phyloP scores from a whole-genome alignment of 257 asterid species.

The Leptodermis oblonga region DNA sequence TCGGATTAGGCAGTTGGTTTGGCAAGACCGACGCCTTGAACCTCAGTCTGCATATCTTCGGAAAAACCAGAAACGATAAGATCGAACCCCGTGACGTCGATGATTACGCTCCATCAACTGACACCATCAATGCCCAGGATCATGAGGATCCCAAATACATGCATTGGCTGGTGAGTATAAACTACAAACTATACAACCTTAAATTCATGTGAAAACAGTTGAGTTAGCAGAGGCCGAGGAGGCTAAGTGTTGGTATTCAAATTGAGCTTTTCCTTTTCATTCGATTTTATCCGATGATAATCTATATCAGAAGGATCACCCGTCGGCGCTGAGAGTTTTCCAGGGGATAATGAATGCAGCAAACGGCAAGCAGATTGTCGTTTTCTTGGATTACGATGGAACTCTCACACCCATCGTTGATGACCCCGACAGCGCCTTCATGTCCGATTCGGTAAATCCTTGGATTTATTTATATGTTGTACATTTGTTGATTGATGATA shows the following conservation, averaged over 20 bases:
- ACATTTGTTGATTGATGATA: constrained; percentile 1
- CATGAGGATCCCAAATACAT: constrained; percentile 24
- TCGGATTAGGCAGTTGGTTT: constrained; percentile 37
- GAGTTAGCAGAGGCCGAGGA: no score
- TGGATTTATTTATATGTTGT: constrained; percentile 4
- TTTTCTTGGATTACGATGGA: constrained; percentile 81
- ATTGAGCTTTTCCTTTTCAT: no score
- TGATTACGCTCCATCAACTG: constrained; percentile 8
- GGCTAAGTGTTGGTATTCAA: not conserved
- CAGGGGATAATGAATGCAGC: constrained; percentile 25
- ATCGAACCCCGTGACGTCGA: constrained; percentile 19
- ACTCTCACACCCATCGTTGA: constrained; percentile 75
- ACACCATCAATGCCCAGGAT: constrained; percentile 17
- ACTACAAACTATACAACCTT: no score
- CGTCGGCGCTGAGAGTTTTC: constrained; percentile 53
- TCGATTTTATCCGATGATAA: no score
- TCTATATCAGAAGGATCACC: constrained; percentile 43
- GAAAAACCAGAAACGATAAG: constrained; percentile 15
- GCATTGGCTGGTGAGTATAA: constrained; percentile 58
- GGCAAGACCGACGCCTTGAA: constrained; percentile 25
- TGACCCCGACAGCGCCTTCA: constrained; percentile 77
- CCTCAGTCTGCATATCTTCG: constrained; percentile 11
- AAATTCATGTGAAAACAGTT: not conserved
- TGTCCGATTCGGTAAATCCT: constrained; percentile 63
- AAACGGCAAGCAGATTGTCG: constrained; percentile 48